Base-by-base conservation (phyloP, 2,329 filamentous ascomycete species). In the Microdochium bolleyi region DNA sequence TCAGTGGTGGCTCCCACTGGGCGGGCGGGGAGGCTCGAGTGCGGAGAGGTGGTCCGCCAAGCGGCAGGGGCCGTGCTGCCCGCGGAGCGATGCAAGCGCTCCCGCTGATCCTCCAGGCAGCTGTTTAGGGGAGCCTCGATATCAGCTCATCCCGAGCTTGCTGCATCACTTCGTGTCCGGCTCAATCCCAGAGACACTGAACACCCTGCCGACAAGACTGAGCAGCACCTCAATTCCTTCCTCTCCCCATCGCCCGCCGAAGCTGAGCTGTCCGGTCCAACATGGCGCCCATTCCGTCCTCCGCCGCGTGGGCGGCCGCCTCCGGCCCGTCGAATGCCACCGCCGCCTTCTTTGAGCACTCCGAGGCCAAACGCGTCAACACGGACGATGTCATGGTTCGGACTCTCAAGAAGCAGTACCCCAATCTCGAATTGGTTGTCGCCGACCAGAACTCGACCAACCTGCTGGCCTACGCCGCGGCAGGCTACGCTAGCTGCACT, bases 331-430 rank as follows among this genome's bases (percentile, higher is more conserved):
- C 41, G 16, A 46, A 30, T 24, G 58, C 61, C 3, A 64, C 64
- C 13, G 53, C 58, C 24, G 50, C 58, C 5, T 74, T 66, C 60
- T 73, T 74, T 56, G 55, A 67, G 8, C 73, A 79, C 61, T 69
- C 70, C 2, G 63, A 62, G 19, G 74, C 61, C 22, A 62, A 63
- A 48, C 69, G 73, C 48, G 56, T 71, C 61, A 70, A 71, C 61
- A 77, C 74, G 2, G 70, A 77, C 55, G 60, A 67, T 3, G 58
- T 75, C 48, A 67, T 79, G 53, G 64, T 70, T 34, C 57, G 61
- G 14, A 60, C 72, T 1, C 65, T 79, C 24, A 69, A 66, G 49
- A 58, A 65, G 32, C 66, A 75, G 50, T 77, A 78, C 52, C 74
- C 75, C 3, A 55, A 67, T 22, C 68, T 74, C 14, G 58, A 72